phyloP scores from a whole-genome alignment of 2,329 filamentous ascomycete species.

The Colletotrichum tropicale region DNA sequence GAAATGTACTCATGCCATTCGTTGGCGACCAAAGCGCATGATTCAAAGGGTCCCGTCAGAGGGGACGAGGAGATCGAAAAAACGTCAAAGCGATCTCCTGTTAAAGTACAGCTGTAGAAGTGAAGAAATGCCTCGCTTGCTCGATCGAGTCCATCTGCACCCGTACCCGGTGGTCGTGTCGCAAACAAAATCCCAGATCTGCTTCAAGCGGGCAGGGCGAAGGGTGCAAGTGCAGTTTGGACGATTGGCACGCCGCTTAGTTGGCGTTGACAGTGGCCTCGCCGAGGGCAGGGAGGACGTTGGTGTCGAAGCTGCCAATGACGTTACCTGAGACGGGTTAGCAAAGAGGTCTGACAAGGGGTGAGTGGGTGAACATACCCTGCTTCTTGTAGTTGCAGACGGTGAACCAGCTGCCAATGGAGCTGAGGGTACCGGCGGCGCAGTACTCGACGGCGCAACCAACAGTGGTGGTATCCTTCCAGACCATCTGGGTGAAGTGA shows the following conservation, averaged over 20 bases:
- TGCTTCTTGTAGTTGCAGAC: slow-evolving; percentile 86
- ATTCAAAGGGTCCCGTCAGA: slow-evolving; percentile 14
- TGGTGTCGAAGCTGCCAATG: slow-evolving; percentile 51
- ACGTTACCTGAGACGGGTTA: slow-evolving; percentile 51
- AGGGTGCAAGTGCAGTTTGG: slow-evolving; percentile 10
- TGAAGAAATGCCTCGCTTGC: slow-evolving; percentile 25
- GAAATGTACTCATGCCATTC: slow-evolving; percentile 19
- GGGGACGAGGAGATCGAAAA: slow-evolving; percentile 31
- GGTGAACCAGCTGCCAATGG: slow-evolving; percentile 70
- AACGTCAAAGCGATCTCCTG: slow-evolving; percentile 29
- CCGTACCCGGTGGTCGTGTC: slow-evolving; percentile 13
- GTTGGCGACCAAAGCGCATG: slow-evolving; percentile 19
- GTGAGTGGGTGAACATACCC: slow-evolving; percentile 57
- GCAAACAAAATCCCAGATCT: slow-evolving; percentile 8
- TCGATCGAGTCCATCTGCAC: neutral
- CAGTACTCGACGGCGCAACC: slow-evolving; percentile 75
- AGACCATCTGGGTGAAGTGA: slow-evolving; percentile 49
- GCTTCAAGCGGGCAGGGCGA: slow-evolving; percentile 2
- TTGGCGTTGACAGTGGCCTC: slow-evolving; percentile 29
- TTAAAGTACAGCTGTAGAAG: slow-evolving; percentile 40
- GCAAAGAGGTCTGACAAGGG: neutral
- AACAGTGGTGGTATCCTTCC: slow-evolving; percentile 40
- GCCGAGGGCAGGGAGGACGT: slow-evolving; percentile 50
- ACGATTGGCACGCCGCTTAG: slow-evolving; percentile 9
- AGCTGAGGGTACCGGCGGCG: slow-evolving; percentile 50